These are phyloP conservation scores for Furcasterigmium sp. DNA, from an alignment of 2,329 filamentous ascomycete genomes.

Conservation along the genomic window DNA sequence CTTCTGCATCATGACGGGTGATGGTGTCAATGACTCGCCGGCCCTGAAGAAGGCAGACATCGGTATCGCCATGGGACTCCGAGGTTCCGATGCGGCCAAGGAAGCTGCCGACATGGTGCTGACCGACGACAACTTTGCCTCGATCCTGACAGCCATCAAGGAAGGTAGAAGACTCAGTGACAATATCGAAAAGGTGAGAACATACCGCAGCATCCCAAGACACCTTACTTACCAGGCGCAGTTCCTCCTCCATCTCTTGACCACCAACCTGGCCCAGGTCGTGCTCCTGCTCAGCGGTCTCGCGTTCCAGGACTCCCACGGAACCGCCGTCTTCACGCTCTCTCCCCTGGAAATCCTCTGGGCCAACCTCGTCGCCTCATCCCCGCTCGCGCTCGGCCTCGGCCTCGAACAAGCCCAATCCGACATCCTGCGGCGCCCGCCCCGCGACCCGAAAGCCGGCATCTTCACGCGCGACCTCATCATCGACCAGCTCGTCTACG, in stretches of 20 bases:
- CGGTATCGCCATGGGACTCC: conserved; percentile 69
- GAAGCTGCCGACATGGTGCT: conserved; percentile 85
- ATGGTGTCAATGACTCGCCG: conserved; percentile 71
- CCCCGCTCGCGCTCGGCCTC: conserved; percentile 65
- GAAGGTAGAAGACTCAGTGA: conserved; percentile 66
- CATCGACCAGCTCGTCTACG: conserved; percentile 62
- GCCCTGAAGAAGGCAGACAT: conserved; percentile 69
- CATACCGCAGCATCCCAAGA: background rate
- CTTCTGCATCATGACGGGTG: conserved; percentile 71
- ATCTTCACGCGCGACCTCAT: conserved; percentile 63
- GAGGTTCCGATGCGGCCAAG: conserved; percentile 69
- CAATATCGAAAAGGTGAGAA: conserved; percentile 65
- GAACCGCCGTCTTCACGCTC: conserved; percentile 64
- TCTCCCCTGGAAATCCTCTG: conserved; percentile 70
- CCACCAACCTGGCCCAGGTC: conserved; percentile 69
- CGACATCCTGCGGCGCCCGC: conserved; percentile 62
- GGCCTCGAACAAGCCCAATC: conserved; percentile 65
- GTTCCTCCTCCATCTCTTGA: conserved; percentile 61
- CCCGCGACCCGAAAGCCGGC: conserved; percentile 53
- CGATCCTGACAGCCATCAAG: conserved; percentile 67
- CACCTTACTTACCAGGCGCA: conserved; percentile 15
- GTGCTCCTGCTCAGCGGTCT: conserved; percentile 63
- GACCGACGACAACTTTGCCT: conserved; percentile 84
- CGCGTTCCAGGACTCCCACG: conserved; percentile 56
- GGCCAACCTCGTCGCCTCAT: conserved; percentile 71